Percentiles rank a stretch among this genome's conserved stretches.
Evolutionary conservation across 2,329 filamentous ascomycete species (phyloP).

Genomic region (Neophaeococcomyces aloes): DNA sequence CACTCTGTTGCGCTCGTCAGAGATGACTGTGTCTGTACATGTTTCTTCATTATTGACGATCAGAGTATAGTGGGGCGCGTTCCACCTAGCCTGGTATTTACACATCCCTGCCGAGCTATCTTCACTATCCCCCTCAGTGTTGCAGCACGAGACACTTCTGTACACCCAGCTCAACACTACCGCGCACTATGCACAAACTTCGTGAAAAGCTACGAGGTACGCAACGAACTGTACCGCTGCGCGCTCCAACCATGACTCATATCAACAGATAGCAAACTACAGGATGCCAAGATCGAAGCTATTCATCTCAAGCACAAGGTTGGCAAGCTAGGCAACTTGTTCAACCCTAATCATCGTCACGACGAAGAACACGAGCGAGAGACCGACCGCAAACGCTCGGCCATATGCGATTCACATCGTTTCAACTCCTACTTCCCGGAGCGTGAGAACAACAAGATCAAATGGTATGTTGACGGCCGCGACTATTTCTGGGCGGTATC

Average conservation of each 20-base stretch:
- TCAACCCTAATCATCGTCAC: slow-evolving; percentile 84
- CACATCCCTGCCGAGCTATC: too few species aligned
- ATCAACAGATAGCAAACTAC: slow-evolving; percentile 27
- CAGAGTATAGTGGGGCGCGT: too few species aligned
- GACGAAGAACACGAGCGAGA: slow-evolving; percentile 83
- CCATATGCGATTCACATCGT: slow-evolving; percentile 62
- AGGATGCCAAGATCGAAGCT: slow-evolving; percentile 41
- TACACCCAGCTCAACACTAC: not conserved
- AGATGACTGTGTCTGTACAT: too few species aligned
- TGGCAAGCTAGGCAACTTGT: slow-evolving; percentile 54
- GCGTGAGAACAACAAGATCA: slow-evolving; percentile 71
- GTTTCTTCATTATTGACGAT: too few species aligned
- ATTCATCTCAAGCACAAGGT: slow-evolving; percentile 52
- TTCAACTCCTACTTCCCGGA: slow-evolving; percentile 88
- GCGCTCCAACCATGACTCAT: not conserved
- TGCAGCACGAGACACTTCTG: too few species aligned
- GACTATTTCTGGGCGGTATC: slow-evolving; percentile 96
- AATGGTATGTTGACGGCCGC: slow-evolving; percentile 94
- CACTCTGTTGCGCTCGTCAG: too few species aligned
- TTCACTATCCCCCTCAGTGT: too few species aligned
- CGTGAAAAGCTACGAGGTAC: slow-evolving; percentile 21
- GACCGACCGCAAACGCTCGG: slow-evolving; percentile 69
- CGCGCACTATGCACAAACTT: slow-evolving; percentile 15
- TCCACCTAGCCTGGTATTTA: too few species aligned
- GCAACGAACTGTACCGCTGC: not conserved